These are phyloP conservation scores for Nicotiana attenuata DNA, from an alignment of 257 asterid genomes.

Conservation along the genomic window DNA sequence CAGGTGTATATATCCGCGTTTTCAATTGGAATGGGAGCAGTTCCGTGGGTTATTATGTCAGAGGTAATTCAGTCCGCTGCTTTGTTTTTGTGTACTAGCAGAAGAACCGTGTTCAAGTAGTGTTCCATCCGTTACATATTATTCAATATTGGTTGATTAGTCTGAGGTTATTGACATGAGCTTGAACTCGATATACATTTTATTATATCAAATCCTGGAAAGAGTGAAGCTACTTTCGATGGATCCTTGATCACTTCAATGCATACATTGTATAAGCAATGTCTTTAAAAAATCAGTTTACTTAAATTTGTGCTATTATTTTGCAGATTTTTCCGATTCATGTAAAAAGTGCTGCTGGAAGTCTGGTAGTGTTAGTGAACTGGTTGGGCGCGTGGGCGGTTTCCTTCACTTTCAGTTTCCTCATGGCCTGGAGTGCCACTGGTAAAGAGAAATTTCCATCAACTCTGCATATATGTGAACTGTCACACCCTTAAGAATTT, in stretches of 20 bases:
- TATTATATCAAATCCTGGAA: background rate
- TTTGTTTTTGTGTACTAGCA: background rate
- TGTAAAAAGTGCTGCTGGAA: conserved; percentile 73
- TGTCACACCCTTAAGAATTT: background rate
- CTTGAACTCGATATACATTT: background rate
- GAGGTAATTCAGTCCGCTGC: conserved; percentile 42
- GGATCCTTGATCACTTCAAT: background rate
- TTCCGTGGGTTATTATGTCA: conserved; percentile 93
- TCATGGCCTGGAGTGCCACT: conserved; percentile 68
- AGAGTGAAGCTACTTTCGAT: no score
- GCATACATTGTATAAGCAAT: background rate
- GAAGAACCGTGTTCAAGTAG: background rate
- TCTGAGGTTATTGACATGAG: background rate
- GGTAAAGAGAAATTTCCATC: conserved; percentile 18
- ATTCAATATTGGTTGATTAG: background rate
- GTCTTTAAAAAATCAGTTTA: no score
- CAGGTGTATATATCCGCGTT: conserved; percentile 69
- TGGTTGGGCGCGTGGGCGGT: conserved; percentile 91
- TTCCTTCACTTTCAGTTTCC: conserved; percentile 76
- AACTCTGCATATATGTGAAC: background rate
- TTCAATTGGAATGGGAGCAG: conserved; percentile 83
- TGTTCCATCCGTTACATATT: background rate
- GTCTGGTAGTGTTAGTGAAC: conserved; percentile 69
- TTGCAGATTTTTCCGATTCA: conserved; percentile 75
- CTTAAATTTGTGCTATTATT: background rate